Evolutionary conservation across 768 basidiomycete species (phyloP), one percentile per base, ranked within the genome.

Genomic region (Hysterangium stoloniferum): DNA sequence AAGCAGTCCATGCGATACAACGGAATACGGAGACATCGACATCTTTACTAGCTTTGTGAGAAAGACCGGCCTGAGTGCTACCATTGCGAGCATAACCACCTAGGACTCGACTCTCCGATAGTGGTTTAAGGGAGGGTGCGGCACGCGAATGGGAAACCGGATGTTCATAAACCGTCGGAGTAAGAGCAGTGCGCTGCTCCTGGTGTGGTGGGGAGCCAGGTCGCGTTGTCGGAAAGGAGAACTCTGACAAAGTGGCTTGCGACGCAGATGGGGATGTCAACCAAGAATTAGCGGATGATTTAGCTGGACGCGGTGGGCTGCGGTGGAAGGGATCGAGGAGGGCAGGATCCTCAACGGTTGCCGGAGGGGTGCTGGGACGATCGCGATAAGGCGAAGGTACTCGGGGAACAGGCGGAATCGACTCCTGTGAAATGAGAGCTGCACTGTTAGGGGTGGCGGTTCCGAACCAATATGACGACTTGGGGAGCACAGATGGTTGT

Each of bases 211-310:
- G 62, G 6, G 61, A 60, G 3, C 56, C 54, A 11, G 62, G 55
- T n/a, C 53, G 58, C 15, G 72, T 74, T 3, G 76, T 64, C 15
- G 86, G 78, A 68, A 76, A 86, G 1, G 82, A 84, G 82, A 84
- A 87, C 7, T 76, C 74, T 20, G 84, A 77, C 19, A 80, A 51
- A 0, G 80, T 79, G 12, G 71, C 66, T 37, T 76, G 78, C 9
- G 80, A 76, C 9, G 71, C 78, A 37, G 76, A 71, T 6, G 75
- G 73, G 3, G 82, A 83, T 0, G 82, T 82, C 50, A 88, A 62
- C 86, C 86, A 87, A 4, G 85, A 88, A 15, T 70, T 78, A 61
- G 84, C 82, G 6, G 84, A 85, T 7, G 73, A 80, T 17, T 79
- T 61, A 28, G 82, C 77, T 28, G 62, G 62, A 34, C 74, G 77